Evolutionary conservation across 73 alveolate species (phyloP), one percentile per base, ranked within the genome.

Genomic region (Paramecium biaurelia): DNA sequence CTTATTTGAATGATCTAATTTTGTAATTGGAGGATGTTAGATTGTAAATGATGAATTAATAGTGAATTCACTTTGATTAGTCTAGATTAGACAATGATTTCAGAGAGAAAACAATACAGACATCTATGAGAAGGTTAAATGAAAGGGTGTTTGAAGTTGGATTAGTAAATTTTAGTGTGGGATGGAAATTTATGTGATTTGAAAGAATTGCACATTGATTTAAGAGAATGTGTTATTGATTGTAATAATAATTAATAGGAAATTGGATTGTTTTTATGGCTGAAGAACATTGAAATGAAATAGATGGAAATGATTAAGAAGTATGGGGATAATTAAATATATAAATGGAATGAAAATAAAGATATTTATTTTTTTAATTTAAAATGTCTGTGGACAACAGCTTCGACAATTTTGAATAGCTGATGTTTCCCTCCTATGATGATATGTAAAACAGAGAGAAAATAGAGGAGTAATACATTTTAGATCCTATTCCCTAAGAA

Each of bases 311-410:
- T 53, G 68, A 53, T 53, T 53, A 53, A 53, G 68, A 53, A 53
- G 68, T n/a, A 53, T 53, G 21, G 68, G 68, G 68, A 53, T 53
- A 53, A 53, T 53, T 53, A 53, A 53, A 53, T 53, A 53, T 53
- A 53, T 53, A 63, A 63, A 63, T 63, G 84, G 84, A 63, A 63
- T 63, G 84, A 63, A 63, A 63, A 63, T 63, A 63, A 63, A 63
- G 84, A 63, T 63, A 63, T 63, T 63, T 63, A 63, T 63, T 63
- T 63, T 45, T 63, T 63, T 63, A 63, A 53, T 53, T 53, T 53
- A 53, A 53, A 53, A 53, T 53, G 68, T 53, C 68, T 53, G 45
- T 63, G 84, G 84, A 63, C 84, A 63, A 32, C 84, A 63, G 84
- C 84, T 63, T 63, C 84, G 84, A 63, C 24, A 63, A 63, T 63